Percentiles rank a stretch among this genome's conserved stretches.
Evolutionary conservation across 2,329 filamentous ascomycete species (phyloP).

Genomic region (Xylaria hypoxylon): DNA sequence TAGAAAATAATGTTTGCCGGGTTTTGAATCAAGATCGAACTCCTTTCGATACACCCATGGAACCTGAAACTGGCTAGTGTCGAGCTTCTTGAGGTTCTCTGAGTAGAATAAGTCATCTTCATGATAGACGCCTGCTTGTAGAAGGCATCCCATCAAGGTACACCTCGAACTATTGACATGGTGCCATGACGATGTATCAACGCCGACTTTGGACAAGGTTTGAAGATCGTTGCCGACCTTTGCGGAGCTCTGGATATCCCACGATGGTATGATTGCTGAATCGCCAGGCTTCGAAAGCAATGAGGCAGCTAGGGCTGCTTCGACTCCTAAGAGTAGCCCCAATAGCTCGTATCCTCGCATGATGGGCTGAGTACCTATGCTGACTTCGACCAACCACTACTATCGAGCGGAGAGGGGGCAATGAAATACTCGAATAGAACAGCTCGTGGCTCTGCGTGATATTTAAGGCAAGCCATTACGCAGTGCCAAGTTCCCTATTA

Average conservation of each 20-base stretch:
- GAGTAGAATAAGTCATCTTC: conserved; percentile 68
- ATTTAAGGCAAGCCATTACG: conserved; percentile 27
- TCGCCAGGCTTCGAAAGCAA: conserved; percentile 42
- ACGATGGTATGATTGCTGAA: conserved; percentile 54
- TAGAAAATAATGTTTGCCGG: conserved; percentile 61
- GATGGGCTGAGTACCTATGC: conserved; percentile 23
- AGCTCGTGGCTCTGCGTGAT: not conserved
- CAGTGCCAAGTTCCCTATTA: conserved; percentile 13
- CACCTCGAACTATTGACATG: conserved; percentile 59
- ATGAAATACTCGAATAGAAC: not conserved
- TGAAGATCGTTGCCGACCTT: conserved; percentile 52
- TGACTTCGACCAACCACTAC: conserved; percentile 11
- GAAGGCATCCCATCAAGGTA: conserved; percentile 68
- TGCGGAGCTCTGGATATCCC: conserved; percentile 63
- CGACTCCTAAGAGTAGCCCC: conserved; percentile 37
- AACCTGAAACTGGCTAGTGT: conserved; percentile 60
- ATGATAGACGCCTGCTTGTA: conserved; percentile 64
- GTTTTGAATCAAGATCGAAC: conserved; percentile 54
- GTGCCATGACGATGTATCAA: conserved; percentile 64
- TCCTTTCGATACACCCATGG: conserved; percentile 71
- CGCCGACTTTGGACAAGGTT: conserved; percentile 56
- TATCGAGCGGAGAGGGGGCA: not conserved
- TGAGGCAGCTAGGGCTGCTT: conserved; percentile 27
- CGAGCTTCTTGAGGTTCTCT: conserved; percentile 57
- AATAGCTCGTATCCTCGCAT: conserved; percentile 41